phyloP scores from a whole-genome alignment of 805 yeast genomes.

The Naumovozyma dairenensis region DNA sequence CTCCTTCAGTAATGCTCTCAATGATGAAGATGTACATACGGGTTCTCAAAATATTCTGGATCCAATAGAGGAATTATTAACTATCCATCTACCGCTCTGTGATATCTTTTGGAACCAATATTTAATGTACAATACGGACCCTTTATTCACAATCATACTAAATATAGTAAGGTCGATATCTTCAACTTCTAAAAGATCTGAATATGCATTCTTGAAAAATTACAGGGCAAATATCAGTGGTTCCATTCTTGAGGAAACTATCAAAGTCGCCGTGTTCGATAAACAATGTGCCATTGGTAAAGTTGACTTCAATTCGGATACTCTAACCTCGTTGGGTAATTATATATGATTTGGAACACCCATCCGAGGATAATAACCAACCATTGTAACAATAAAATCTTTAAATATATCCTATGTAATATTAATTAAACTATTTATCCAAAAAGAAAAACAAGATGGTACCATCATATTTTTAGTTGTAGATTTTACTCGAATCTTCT shows the following conservation, averaged over 20 bases:
- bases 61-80: slow-evolving; percentile 6
- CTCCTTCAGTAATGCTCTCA: neutral
- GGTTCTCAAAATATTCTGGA: neutral
- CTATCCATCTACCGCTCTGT: slow-evolving; percentile 8
- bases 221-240: slow-evolving; percentile 1
- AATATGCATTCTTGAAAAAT: slow-evolving; percentile 4
- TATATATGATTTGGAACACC: no score
- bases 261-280: slow-evolving; percentile 5
- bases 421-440: no score
- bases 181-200: slow-evolving; percentile 4
- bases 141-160: slow-evolving; percentile 2
- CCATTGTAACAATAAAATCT: no score
- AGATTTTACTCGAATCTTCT: no score
- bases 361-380: no score
- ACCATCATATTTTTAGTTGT: no score
- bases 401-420: no score
- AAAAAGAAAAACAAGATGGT: no score
- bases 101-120: slow-evolving; percentile 5
- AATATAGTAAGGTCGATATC: slow-evolving; percentile 4
- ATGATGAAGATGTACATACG: neutral
- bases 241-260: slow-evolving; percentile 1
- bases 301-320: slow-evolving; percentile 1
- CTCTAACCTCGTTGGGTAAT: slow-evolving; percentile 1
- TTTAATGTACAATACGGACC: slow-evolving; percentile 1
- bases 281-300: slow-evolving; percentile 4